These are phyloP conservation scores for Gossypium turneri DNA, from an alignment of 345 rosid species.

Conservation along the genomic window DNA sequence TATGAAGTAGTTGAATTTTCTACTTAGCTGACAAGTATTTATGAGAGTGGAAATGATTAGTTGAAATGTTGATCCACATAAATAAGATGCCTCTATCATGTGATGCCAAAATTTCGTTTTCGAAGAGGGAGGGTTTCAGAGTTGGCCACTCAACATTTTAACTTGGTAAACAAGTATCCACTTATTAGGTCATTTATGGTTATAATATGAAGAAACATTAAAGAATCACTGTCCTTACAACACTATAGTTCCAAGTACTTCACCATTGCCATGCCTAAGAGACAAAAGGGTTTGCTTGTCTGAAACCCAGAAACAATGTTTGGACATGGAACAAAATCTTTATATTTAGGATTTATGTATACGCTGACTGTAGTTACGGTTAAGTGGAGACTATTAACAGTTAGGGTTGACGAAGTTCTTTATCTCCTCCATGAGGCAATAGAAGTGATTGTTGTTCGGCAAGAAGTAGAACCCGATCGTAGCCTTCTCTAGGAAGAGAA, in stretches of 20 bases:
- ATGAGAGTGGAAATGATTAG: not conserved
- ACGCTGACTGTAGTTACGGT: slow-evolving; percentile 36
- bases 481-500: slow-evolving; percentile 69
- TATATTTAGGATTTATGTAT: slow-evolving; percentile 32
- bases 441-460: slow-evolving; percentile 82
- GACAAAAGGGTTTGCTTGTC: not conserved
- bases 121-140: not conserved
- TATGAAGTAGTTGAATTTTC: not conserved
- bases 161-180: not conserved
- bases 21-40: not conserved
- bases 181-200: too few species aligned
- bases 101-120: not conserved
- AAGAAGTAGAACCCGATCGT: slow-evolving; percentile 93
- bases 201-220: too few species aligned
- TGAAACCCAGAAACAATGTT: not conserved
- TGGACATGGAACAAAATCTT: slow-evolving; percentile 17
- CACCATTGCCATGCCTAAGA: not conserved
- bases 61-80: too few species aligned
- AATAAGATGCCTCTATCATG: too few species aligned
- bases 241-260: not conserved
- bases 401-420: slow-evolving; percentile 54
- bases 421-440: slow-evolving; percentile 82
- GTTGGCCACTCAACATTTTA: not conserved
- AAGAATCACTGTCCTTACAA: not conserved
- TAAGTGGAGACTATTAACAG: slow-evolving; percentile 41